phyloP scores from a whole-genome alignment of 2,329 filamentous ascomycete species.

The Metarhizium guizhouense region DNA sequence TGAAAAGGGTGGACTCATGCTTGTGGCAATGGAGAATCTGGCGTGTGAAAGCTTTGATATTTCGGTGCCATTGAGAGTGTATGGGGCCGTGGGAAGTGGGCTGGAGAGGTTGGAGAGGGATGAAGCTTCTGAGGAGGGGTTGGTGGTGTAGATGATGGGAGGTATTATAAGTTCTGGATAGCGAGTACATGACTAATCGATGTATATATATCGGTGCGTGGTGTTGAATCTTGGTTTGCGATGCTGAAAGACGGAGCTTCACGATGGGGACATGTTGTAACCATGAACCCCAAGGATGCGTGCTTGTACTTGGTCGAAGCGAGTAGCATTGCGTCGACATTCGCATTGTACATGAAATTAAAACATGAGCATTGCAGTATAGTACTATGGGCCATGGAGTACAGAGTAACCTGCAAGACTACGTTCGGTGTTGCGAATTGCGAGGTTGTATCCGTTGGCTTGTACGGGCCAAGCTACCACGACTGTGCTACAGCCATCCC shows the following conservation, averaged over 20 bases:
- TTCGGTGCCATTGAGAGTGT: slow-evolving; percentile 73
- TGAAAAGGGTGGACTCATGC: slow-evolving; percentile 62
- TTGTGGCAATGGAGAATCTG: slow-evolving; percentile 70
- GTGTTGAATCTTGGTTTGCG: not conserved
- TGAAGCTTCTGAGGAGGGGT: slow-evolving; percentile 39
- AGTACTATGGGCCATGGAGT: too few species aligned
- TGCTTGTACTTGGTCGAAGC: too few species aligned
- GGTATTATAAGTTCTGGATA: slow-evolving; percentile 1
- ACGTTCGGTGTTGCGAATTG: too few species aligned
- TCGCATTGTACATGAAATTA: too few species aligned
- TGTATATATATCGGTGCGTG: not conserved
- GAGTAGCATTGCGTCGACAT: too few species aligned
- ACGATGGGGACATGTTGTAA: too few species aligned
- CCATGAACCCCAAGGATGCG: too few species aligned
- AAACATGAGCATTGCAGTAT: too few species aligned
- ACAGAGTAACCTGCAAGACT: too few species aligned
- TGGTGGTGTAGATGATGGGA: slow-evolving; percentile 23
- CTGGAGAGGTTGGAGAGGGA: slow-evolving; percentile 48
- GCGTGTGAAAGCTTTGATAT: slow-evolving; percentile 88
- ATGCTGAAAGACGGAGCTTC: not conserved
- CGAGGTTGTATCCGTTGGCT: too few species aligned
- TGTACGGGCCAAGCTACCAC: too few species aligned
- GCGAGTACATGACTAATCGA: not conserved
- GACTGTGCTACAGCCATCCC: too few species aligned
- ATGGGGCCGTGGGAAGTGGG: slow-evolving; percentile 52